Percentiles rank a stretch among this genome's conserved stretches.
Evolutionary conservation across 2,329 filamentous ascomycete species (phyloP).

Genomic region (Fusarium begoniae): DNA sequence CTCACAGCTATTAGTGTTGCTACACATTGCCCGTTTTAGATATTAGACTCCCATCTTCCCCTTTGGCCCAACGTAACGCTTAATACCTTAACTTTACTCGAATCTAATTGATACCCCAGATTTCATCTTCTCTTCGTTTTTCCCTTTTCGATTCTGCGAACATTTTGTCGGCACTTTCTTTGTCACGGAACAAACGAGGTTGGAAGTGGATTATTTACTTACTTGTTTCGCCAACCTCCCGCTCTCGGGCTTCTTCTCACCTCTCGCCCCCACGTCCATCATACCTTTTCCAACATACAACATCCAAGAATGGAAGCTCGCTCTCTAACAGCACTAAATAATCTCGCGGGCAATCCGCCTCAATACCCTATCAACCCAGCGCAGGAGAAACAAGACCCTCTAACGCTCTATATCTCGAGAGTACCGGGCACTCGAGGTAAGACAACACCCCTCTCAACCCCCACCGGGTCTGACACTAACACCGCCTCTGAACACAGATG

Average conservation of each 20-base stretch:
- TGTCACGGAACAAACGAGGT: constrained; percentile 1
- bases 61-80: constrained; percentile 13
- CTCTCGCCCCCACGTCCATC: constrained; percentile 14
- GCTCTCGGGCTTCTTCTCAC: background rate
- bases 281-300: constrained; percentile 7
- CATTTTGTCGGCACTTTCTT: background rate
- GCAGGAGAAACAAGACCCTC: constrained; percentile 71
- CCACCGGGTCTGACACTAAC: constrained; percentile 26
- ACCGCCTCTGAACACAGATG: constrained; percentile 65
- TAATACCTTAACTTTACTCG: constrained; percentile 1
- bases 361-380: constrained; percentile 82
- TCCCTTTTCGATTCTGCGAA: background rate
- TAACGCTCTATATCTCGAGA: constrained; percentile 90
- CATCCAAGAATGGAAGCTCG: constrained; percentile 73
- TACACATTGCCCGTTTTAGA: background rate
- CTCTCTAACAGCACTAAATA: constrained; percentile 82
- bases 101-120: constrained; percentile 12
- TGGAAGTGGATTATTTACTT: constrained; percentile 9
- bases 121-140: background rate
- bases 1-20: background rate
- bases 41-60: constrained; percentile 9
- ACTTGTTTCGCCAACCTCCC: constrained; percentile 19
- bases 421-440: constrained; percentile 90
- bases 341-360: constrained; percentile 86
- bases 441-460: constrained; percentile 31